Conservation (phyloP, 2,329 filamentous ascomycete genomes). For the Dactylellina cionopaga region DNA sequence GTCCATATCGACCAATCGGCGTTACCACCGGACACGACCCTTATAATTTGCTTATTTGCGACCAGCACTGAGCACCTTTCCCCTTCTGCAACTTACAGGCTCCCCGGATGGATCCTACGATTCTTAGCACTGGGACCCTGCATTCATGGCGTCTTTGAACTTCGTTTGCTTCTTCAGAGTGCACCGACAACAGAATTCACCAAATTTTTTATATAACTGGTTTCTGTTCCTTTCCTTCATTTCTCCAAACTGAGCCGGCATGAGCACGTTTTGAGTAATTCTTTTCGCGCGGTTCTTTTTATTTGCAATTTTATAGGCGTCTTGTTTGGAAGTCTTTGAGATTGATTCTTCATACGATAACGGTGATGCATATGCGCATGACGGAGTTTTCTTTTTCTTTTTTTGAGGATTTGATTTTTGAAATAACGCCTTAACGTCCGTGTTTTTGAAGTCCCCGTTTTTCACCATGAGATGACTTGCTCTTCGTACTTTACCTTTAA, state of each 20-base stretch:
- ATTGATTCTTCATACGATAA: conserved; percentile 12
- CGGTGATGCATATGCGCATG: conserved; percentile 46
- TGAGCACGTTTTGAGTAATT: no score
- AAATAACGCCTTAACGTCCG: neutral
- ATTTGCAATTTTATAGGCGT: conserved; percentile 24
- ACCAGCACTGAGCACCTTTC: neutral
- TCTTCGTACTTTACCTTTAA: no score
- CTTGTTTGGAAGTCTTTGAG: conserved; percentile 22
- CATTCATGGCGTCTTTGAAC: conserved; percentile 37
- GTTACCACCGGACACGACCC: conserved; percentile 26
- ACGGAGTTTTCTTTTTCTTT: conserved; percentile 34
- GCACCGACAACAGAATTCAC: no score
- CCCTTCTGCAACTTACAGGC: conserved; percentile 9
- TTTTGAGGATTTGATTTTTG: neutral
- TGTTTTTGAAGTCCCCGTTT: no score
- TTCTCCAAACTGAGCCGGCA: neutral
- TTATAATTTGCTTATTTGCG: neutral
- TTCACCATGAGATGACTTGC: no score
- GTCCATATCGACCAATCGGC: conserved; percentile 31
- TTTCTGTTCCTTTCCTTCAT: no score
- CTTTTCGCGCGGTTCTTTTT: neutral
- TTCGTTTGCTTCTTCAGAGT: neutral
- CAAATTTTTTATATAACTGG: no score
- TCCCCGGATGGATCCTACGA: conserved; percentile 26
- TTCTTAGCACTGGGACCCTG: conserved; percentile 29